phyloP scores from a whole-genome alignment of 1,139 yeast species.

The Citeromyces hawaiiensis region DNA sequence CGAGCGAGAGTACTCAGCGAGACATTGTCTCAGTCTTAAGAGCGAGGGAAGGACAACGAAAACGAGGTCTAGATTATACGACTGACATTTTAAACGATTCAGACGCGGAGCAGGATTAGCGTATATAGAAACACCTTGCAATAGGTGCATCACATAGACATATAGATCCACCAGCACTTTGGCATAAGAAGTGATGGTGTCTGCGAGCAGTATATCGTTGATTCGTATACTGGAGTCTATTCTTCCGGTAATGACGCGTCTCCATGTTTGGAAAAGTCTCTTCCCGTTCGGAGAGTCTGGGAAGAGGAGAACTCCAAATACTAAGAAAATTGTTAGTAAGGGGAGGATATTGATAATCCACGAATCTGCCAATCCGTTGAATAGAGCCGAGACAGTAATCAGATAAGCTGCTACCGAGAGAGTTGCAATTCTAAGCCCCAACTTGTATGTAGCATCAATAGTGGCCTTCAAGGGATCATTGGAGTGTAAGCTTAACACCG shows the following conservation, averaged over 20 bases:
- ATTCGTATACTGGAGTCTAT: conserved; percentile 50
- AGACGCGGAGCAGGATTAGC: conserved; percentile 17
- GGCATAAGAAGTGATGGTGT: conserved; percentile 67
- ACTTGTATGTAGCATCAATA: conserved; percentile 11
- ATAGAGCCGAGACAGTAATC: conserved; percentile 10
- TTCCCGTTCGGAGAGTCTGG: conserved; percentile 23
- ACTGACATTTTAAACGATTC: conserved; percentile 20
- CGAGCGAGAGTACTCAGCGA: conserved; percentile 46
- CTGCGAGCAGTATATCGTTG: conserved; percentile 71
- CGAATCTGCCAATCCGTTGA: conserved; percentile 5
- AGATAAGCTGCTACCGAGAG: conserved; percentile 15
- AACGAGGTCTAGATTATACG: conserved; percentile 28
- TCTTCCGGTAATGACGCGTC: conserved; percentile 40
- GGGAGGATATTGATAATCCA: conserved; percentile 13
- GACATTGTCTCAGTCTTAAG: conserved; percentile 72
- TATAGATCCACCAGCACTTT: conserved; percentile 64
- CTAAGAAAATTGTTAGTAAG: conserved; percentile 9
- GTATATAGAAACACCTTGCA: conserved; percentile 20
- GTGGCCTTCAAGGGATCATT: conserved; percentile 2
- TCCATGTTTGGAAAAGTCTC: conserved; percentile 31
- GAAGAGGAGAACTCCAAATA: conserved; percentile 10
- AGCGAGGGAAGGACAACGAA: conserved; percentile 46
- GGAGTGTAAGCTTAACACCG: conserved; percentile 20
- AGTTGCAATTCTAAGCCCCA: conserved; percentile 15
- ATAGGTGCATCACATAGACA: conserved; percentile 27